These are phyloP conservation scores for Rhododendron griersonianum DNA, from an alignment of 148 eudicot species.

Conservation along the genomic window DNA sequence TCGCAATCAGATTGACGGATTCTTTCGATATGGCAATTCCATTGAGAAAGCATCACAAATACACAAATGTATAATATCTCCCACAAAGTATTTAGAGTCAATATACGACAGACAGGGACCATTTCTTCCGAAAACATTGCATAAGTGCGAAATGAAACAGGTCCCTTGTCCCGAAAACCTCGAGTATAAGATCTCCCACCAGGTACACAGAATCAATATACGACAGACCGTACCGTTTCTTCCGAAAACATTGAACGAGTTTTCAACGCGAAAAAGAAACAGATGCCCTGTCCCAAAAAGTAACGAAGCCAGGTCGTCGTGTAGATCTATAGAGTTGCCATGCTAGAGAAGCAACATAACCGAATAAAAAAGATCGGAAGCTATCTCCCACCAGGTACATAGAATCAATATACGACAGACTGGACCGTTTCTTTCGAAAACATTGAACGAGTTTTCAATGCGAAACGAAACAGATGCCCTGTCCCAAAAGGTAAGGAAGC, in stretches of 20 bases:
- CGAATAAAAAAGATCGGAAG: background rate
- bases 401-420: too few relatives aligned
- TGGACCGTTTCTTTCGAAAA: too few relatives aligned
- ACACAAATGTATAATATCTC: background rate
- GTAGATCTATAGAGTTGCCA: background rate
- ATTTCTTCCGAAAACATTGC: too few relatives aligned
- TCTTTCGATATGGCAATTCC: background rate
- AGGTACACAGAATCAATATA: too few relatives aligned
- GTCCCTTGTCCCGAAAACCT: background rate
- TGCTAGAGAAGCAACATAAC: background rate
- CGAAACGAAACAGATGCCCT: too few relatives aligned
- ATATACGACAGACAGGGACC: background rate
- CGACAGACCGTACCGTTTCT: too few relatives aligned
- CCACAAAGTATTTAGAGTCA: too few relatives aligned
- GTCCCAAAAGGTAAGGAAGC: background rate
- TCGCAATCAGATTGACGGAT: background rate
- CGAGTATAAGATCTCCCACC: too few relatives aligned
- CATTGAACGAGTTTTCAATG: too few relatives aligned
- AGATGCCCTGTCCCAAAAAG: background rate
- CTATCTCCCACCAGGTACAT: too few relatives aligned
- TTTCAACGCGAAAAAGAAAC: too few relatives aligned
- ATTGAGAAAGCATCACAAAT: background rate
- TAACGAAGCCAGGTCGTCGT: background rate
- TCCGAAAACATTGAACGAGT: too few relatives aligned
- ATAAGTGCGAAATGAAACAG: background rate